Conservation (phyloP, 2,329 filamentous ascomycete species). For the Cercospora zeae-maydis region DNA sequence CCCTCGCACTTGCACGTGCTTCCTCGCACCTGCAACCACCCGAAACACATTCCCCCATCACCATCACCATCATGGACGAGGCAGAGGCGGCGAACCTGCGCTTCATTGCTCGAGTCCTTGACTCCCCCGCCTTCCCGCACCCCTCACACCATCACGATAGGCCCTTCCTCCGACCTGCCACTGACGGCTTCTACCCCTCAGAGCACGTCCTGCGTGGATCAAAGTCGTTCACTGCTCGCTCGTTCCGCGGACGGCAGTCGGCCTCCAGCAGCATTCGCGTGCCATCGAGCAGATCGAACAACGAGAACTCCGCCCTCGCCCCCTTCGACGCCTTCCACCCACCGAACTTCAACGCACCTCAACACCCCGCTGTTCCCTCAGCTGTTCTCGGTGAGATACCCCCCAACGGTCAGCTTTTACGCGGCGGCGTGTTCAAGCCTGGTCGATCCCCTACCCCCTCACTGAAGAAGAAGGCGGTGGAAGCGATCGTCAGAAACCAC, state of each 20-base stretch:
- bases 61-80: conserved; percentile 9
- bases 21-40: conserved; percentile 4
- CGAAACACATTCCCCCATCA: background rate
- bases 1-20: background rate
- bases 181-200: conserved; percentile 27
- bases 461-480: conserved; percentile 49
- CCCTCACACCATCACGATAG: background rate
- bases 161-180: background rate
- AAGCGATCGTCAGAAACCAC: conserved; percentile 50
- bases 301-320: conserved; percentile 32
- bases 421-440: conserved; percentile 22
- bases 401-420: conserved; percentile 33
- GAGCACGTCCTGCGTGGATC: conserved; percentile 39
- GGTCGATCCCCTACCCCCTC: conserved; percentile 49
- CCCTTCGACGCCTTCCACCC: conserved; percentile 21
- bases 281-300: conserved; percentile 29
- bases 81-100: conserved; percentile 4
- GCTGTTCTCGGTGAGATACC: conserved; percentile 36
- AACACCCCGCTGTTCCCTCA: conserved; percentile 26
- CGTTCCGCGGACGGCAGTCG: conserved; percentile 34
- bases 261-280: conserved; percentile 30
- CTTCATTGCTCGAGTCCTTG: conserved; percentile 8
- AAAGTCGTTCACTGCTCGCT: conserved; percentile 38
- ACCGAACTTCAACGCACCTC: conserved; percentile 13
- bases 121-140: background rate